These are phyloP conservation scores for Tylopilus subfusipes DNA, from an alignment of 768 basidiomycete species.

Conservation along the genomic window DNA sequence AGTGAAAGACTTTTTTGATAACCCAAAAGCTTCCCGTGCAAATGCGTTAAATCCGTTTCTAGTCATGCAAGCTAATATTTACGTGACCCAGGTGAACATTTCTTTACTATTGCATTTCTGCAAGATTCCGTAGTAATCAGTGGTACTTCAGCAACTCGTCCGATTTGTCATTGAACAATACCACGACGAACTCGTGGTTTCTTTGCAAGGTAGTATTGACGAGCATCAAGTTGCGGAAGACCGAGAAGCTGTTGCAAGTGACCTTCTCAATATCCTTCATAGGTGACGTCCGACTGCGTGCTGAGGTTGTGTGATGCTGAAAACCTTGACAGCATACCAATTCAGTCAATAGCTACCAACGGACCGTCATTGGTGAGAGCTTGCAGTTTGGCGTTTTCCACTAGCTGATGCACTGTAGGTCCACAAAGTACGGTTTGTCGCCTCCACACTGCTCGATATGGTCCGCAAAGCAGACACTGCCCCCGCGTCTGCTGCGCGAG, in stretches of 20 bases:
- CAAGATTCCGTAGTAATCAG: not conserved
- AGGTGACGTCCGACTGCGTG: slow-evolving; percentile 41
- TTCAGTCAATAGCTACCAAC: slow-evolving; percentile 88
- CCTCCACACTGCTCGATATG: slow-evolving; percentile 82
- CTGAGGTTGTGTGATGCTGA: slow-evolving; percentile 3
- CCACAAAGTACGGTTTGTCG: slow-evolving; percentile 91
- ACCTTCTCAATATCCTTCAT: slow-evolving; percentile 82
- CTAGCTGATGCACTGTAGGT: slow-evolving; percentile 44
- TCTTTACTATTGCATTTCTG: not conserved
- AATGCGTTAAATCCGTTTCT: slow-evolving; percentile 87
- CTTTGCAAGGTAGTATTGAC: slow-evolving; percentile 61
- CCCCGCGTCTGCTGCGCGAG: slow-evolving; percentile 76
- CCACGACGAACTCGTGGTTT: slow-evolving; percentile 75
- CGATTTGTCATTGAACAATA: slow-evolving; percentile 93
- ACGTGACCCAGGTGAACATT: slow-evolving; percentile 76
- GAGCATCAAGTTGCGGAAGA: slow-evolving; percentile 67
- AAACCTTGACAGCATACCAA: slow-evolving; percentile 65
- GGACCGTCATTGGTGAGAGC: slow-evolving; percentile 67
- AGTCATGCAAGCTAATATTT: slow-evolving; percentile 90
- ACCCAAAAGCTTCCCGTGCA: slow-evolving; percentile 81
- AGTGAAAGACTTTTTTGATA: slow-evolving; percentile 88
- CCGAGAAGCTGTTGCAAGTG: slow-evolving; percentile 81
- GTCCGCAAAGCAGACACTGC: slow-evolving; percentile 79
- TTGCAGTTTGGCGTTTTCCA: not conserved
- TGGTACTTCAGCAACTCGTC: slow-evolving; percentile 72